Evolutionary conservation across 2,329 filamentous ascomycete species (phyloP).

Genomic region (Alternaria longipes): DNA sequence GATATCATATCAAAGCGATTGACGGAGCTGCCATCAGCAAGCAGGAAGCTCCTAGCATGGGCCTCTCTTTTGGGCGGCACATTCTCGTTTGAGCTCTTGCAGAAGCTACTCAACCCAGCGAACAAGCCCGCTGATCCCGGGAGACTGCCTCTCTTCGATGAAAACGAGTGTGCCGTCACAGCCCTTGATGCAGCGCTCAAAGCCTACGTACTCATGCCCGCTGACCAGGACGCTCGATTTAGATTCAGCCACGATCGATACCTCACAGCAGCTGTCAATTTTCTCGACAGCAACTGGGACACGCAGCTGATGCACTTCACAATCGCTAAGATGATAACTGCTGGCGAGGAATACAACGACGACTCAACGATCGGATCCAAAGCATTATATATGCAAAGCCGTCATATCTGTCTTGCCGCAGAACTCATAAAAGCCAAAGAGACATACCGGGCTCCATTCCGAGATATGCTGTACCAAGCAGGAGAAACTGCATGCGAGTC

Average conservation of each 20-base stretch:
- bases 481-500: conserved; percentile 82
- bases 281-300: conserved; percentile 68
- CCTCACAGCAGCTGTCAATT: conserved; percentile 71
- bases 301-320: conserved; percentile 80
- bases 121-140: conserved; percentile 56
- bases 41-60: conserved; percentile 86
- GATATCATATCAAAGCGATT: conserved; percentile 83
- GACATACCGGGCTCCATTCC: conserved; percentile 69
- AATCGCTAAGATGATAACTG: conserved; percentile 82
- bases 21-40: conserved; percentile 75
- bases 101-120: conserved; percentile 77
- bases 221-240: conserved; percentile 86
- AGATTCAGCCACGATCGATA: conserved; percentile 89
- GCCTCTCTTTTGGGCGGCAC: conserved; percentile 81
- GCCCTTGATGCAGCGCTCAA: conserved; percentile 85
- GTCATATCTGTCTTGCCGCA: conserved; percentile 81
- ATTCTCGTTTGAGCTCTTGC: conserved; percentile 85
- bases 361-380: conserved; percentile 60
- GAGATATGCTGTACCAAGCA: conserved; percentile 79
- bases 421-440: conserved; percentile 76
- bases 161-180: conserved; percentile 74
- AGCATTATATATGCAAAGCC: conserved; percentile 74
- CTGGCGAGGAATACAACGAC: conserved; percentile 68
- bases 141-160: conserved; percentile 60
- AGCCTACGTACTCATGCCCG: conserved; percentile 81